phyloP scores from a whole-genome alignment of 768 basidiomycete species.

The Coprinellus aureogranulatus region DNA sequence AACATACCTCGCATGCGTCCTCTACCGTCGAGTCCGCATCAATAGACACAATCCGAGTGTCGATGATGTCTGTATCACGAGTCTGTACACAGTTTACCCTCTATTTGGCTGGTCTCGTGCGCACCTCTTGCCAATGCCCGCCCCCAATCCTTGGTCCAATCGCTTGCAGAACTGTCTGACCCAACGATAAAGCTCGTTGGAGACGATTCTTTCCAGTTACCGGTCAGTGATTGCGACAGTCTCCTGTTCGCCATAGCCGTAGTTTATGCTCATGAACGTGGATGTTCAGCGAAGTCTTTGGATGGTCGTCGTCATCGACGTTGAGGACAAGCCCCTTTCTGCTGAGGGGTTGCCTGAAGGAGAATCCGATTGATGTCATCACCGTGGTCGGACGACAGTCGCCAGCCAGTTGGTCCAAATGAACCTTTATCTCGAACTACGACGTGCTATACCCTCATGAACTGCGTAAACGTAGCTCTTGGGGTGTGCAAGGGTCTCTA shows the following conservation, averaged over 20 bases:
- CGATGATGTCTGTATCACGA: conserved; percentile 57
- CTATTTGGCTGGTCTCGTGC: conserved; percentile 5
- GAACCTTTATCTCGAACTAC: no score
- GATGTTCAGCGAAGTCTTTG: neutral
- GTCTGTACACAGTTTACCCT: neutral
- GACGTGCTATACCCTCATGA: no score
- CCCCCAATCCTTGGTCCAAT: conserved; percentile 63
- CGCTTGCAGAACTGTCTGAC: conserved; percentile 30
- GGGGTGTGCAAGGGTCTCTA: no score
- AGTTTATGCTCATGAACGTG: conserved; percentile 6
- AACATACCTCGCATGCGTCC: conserved; percentile 70
- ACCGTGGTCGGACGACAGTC: no score
- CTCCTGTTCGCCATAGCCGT: conserved; percentile 34
- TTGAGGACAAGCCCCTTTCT: conserved; percentile 1
- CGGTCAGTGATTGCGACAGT: conserved; percentile 37
- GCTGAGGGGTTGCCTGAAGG: no score
- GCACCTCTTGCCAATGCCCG: conserved; percentile 56
- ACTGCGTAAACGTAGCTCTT: no score
- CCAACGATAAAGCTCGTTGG: conserved; percentile 14
- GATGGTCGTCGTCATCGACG: conserved; percentile 2
- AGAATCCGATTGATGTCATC: no score
- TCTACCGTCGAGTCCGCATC: conserved; percentile 75
- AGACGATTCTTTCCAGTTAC: conserved; percentile 29
- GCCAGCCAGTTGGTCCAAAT: no score
- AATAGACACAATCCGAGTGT: conserved; percentile 62